Conservation (phyloP, 495 filamentous ascomycete species). For the Tuber calosporum region DNA sequence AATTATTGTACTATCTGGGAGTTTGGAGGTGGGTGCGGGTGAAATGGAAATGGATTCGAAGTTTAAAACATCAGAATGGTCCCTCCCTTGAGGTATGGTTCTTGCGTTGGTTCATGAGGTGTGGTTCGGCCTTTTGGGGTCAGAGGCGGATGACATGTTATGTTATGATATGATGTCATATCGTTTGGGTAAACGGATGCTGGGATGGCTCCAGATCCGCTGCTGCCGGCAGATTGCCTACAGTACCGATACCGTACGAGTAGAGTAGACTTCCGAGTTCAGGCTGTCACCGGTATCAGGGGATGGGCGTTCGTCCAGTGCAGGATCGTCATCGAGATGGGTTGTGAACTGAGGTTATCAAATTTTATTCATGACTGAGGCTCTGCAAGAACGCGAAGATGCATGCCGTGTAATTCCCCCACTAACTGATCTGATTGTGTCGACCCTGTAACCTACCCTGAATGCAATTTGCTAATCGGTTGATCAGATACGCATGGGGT, state of each 20-base stretch:
- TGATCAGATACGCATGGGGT: neutral
- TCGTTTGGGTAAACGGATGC: neutral
- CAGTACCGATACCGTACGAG: neutral
- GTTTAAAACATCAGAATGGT: neutral
- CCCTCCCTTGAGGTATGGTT: neutral
- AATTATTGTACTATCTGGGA: constrained; percentile 37
- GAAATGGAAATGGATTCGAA: constrained; percentile 5
- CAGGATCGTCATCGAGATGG: neutral
- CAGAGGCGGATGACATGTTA: neutral
- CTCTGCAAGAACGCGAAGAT: neutral
- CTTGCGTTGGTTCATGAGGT: neutral
- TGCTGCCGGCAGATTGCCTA: neutral
- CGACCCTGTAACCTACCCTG: neutral
- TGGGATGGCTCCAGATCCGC: neutral
- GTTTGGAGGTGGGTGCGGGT: constrained; percentile 4
- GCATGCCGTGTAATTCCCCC: neutral
- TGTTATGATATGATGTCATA: neutral
- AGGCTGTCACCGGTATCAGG: neutral
- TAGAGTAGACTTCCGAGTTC: neutral
- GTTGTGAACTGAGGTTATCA: neutral
- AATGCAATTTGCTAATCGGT: neutral
- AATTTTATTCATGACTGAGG: too few relatives aligned
- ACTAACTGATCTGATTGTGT: neutral
- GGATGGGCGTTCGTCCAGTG: neutral
- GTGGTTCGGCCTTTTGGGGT: neutral